phyloP scores from a whole-genome alignment of 495 filamentous ascomycete species.

The Chaetomidium leptoderma region DNA sequence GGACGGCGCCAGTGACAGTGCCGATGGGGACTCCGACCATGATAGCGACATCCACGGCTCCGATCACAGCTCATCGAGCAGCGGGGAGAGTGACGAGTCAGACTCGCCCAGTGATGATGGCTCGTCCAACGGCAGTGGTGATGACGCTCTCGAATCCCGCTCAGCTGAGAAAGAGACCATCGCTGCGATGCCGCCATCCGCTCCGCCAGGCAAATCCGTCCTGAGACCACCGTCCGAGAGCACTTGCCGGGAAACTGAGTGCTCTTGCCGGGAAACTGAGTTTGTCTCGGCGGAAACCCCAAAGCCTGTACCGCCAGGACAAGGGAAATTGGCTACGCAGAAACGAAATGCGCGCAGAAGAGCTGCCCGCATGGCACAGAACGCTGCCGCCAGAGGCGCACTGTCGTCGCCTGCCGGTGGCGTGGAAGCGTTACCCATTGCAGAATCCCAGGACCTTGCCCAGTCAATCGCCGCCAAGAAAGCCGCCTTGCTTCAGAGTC shows the following conservation, averaged over 20 bases:
- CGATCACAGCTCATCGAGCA: slow-evolving; percentile 13
- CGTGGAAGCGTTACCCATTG: neutral
- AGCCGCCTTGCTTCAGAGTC: slow-evolving; percentile 20
- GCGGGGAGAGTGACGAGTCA: neutral
- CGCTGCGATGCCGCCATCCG: neutral
- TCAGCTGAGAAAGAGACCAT: neutral
- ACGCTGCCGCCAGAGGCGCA: slow-evolving; percentile 11
- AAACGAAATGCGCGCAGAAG: slow-evolving; percentile 43
- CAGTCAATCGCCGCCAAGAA: slow-evolving; percentile 24
- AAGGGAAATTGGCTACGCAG: slow-evolving; percentile 36
- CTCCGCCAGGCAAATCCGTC: no score
- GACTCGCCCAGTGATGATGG: slow-evolving; percentile 9
- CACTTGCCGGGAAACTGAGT: neutral
- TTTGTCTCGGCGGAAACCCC: neutral
- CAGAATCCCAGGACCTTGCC: neutral
- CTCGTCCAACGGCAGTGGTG: neutral
- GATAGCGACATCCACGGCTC: neutral
- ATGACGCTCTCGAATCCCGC: neutral
- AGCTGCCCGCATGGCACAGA: slow-evolving; percentile 26
- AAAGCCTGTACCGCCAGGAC: slow-evolving; percentile 29
- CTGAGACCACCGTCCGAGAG: neutral
- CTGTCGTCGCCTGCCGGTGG: neutral
- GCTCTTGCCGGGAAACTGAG: no score
- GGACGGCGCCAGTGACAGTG: neutral
- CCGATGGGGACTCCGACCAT: no score